Evolutionary conservation across 495 filamentous ascomycete species (phyloP).

Genomic region (Tuber indicum): DNA sequence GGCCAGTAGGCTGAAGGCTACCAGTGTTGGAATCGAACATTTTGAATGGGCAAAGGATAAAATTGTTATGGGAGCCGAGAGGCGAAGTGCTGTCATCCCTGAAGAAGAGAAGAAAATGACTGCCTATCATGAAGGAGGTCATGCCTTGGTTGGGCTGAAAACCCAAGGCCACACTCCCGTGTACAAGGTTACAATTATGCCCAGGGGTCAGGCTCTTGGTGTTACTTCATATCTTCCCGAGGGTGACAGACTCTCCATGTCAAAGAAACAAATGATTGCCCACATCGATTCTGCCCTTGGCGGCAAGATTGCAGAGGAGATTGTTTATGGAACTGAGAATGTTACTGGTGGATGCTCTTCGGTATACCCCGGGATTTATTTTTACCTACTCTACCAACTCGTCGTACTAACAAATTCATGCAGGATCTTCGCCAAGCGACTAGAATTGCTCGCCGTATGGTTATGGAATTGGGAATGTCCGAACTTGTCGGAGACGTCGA

Average conservation of each 20-base stretch:
- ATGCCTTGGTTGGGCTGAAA: conserved; percentile 81
- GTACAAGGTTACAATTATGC: conserved; percentile 96
- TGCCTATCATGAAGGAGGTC: conserved; percentile 94
- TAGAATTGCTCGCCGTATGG: conserved; percentile 69
- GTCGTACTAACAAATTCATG: conserved; percentile 2
- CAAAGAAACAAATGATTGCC: conserved; percentile 65
- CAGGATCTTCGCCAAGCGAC: conserved; percentile 83
- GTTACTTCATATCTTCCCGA: conserved; percentile 78
- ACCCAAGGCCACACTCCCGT: conserved; percentile 63
- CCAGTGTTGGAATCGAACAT: conserved; percentile 65
- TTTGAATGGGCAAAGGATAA: conserved; percentile 98
- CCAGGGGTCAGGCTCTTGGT: conserved; percentile 76
- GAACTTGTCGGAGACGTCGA: conserved; percentile 84
- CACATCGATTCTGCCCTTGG: conserved; percentile 78
- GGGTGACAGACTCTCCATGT: conserved; percentile 78
- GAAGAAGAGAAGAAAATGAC: conserved; percentile 82
- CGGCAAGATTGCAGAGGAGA: conserved; percentile 89
- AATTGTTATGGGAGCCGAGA: conserved; percentile 94
- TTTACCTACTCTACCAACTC: conserved; percentile 1
- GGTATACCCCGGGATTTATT: conserved; percentile 49
- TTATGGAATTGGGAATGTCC: conserved; percentile 82
- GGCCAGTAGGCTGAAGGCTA: conserved; percentile 71
- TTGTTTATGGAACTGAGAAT: conserved; percentile 78
- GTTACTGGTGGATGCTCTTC: conserved; percentile 75
- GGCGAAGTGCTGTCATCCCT: conserved; percentile 76